Evolutionary conservation across 768 basidiomycete genomes (phyloP).

Genomic region (Xerocomus spinulosus): DNA sequence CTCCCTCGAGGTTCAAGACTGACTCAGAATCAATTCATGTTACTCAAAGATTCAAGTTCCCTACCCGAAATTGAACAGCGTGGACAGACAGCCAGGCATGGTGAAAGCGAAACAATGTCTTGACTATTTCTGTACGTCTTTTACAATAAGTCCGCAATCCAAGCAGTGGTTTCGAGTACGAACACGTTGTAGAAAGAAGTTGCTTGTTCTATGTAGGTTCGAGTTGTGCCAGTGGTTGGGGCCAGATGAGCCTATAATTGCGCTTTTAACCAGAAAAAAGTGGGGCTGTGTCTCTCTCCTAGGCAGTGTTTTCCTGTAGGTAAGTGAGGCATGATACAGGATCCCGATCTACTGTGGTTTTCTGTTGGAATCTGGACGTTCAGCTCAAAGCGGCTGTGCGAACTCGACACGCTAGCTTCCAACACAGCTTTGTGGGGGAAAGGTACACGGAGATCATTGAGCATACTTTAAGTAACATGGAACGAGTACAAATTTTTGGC

Average conservation of each 20-base stretch:
- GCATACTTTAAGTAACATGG: not conserved
- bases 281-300: no score
- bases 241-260: no score
- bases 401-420: no score
- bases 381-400: no score
- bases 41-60: not conserved
- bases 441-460: not conserved
- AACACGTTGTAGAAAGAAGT: no score
- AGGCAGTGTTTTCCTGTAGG: not conserved
- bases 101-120: no score
- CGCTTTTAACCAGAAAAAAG: no score
- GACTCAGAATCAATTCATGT: not conserved
- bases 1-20: constrained; percentile 6
- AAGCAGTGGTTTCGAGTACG: not conserved
- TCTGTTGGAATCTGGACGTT: not conserved
- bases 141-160: no score
- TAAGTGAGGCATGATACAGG: not conserved
- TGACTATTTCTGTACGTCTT: no score
- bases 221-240: no score
- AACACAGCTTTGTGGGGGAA: constrained; percentile 2
- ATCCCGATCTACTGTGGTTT: not conserved
- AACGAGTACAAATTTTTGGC: no score
- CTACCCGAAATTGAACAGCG: constrained; percentile 1
- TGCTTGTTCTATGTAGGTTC: no score
- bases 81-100: not conserved